Base-by-base conservation (phyloP, 108 stramenopile genomes). In the Thalassiosira profunda region DNA sequence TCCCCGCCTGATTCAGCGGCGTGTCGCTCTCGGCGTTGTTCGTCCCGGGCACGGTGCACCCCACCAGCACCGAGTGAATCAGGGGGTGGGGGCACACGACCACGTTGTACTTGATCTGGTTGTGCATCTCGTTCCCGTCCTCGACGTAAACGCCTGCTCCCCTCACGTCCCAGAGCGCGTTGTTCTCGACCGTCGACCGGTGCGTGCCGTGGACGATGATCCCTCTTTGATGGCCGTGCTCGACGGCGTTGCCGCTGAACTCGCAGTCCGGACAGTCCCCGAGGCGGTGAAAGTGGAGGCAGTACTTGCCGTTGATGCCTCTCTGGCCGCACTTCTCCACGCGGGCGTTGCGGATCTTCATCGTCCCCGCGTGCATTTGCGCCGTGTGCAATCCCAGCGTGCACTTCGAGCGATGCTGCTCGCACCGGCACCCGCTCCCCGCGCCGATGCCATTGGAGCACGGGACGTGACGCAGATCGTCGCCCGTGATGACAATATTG, bases 121-220 rank as follows among this genome's bases (percentile, higher is more conserved):
- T 86, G 71, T 78, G 66, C 85, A 86, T 86, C 44, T 86, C 85
- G 41, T 86, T 86, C n/a, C 85, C 85, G 60, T 83, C 85, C 47
- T 86, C 85, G 38, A 83, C 63, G 40, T 86, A 86, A 35, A 86
- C 56, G 15, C 75, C 80, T n/a, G 80, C 85, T 29, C 85, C 85
- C 11, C 85, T 65, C 15, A 86, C 80, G 47, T 86, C 81, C 51
- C 76, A 83, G 4, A 86, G 63, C 1, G 84, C 80, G 47, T 86
- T 86, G 33, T 49, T 33, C 47, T 79, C 66, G 18, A 83, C 76
- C 17, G 52, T 52, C 10, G 82, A 61, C 18, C 51, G 61, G 43
- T 86, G 85, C 8, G 85, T 86, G 6, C 64, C 70, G 52, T 86
- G 85, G 29, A 86, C 57, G 49, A 83, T 76, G 24, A 86, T 83